A percentile compares a stretch with the other conserved stretches of the same genome.
Evolutionary conservation across 345 rosid species (phyloP).

Genomic region (Lenwebbia sp.): DNA sequence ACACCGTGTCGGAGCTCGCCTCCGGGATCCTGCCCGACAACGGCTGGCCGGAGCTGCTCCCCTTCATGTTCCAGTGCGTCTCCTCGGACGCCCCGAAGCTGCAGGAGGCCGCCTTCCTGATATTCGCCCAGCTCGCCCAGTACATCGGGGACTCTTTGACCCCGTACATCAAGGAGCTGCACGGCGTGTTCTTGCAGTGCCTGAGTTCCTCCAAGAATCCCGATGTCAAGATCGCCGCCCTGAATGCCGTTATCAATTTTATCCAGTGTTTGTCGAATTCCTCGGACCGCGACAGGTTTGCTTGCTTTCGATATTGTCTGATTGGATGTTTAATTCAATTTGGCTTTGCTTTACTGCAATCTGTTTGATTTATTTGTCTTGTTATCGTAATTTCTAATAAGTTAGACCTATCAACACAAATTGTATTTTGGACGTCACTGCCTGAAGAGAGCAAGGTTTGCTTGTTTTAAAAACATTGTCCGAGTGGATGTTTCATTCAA

Average conservation of each 20-base stretch:
- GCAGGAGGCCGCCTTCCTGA: conserved; percentile 89
- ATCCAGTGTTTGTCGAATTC: conserved; percentile 74
- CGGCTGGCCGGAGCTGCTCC: conserved; percentile 95
- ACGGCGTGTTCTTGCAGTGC: conserved; percentile 71
- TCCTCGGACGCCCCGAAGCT: conserved; percentile 64
- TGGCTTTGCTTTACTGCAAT: background rate
- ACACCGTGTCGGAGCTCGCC: conserved; percentile 92
- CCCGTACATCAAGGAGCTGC: conserved; percentile 76
- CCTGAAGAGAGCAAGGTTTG: conserved; percentile 17
- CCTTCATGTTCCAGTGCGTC: conserved; percentile 92
- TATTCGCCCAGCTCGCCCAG: conserved; percentile 87
- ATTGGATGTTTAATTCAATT: background rate
- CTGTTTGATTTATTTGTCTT: no score
- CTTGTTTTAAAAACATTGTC: background rate
- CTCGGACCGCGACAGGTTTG: conserved; percentile 67
- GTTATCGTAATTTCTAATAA: no score
- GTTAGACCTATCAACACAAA: no score
- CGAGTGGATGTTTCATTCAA: background rate
- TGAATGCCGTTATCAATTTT: conserved; percentile 87
- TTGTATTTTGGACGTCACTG: no score
- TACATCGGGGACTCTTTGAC: conserved; percentile 76
- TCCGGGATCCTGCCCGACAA: conserved; percentile 73
- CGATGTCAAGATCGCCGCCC: conserved; percentile 90
- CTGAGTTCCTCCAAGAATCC: conserved; percentile 42
- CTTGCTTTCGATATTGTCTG: background rate